Conservation (phyloP, 2,329 filamentous ascomycete species). For the Macrophomina phaseolina region DNA sequence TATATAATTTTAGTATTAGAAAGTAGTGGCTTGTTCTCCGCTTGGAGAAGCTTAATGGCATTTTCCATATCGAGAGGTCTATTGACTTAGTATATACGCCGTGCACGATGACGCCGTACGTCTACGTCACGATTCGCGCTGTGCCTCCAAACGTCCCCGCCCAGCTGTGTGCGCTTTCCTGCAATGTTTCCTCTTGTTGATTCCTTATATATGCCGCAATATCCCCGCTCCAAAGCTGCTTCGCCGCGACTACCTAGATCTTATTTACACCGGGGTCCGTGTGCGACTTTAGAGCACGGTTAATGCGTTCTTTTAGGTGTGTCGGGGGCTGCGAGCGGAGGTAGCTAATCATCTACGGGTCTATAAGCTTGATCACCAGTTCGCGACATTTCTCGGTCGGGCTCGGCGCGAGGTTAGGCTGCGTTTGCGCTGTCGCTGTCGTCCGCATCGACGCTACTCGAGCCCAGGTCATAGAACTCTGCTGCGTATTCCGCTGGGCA, state of each 20-base stretch:
- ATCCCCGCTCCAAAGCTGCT: conserved; percentile 6
- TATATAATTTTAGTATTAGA: too few species aligned
- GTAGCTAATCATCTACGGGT: background rate
- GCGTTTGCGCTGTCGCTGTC: too few species aligned
- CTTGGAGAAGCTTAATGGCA: too few species aligned
- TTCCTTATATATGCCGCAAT: background rate
- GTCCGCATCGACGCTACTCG: too few species aligned
- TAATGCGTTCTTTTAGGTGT: background rate
- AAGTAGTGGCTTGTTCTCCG: too few species aligned
- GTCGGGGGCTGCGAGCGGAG: conserved; percentile 2
- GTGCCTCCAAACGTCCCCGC: background rate
- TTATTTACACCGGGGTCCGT: background rate
- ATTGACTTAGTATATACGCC: background rate
- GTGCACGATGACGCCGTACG: conserved; percentile 5
- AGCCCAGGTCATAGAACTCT: too few species aligned
- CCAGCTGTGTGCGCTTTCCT: background rate
- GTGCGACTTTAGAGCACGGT: background rate
- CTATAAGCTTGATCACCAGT: conserved; percentile 4
- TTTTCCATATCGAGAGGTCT: too few species aligned
- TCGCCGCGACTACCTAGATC: conserved; percentile 11
- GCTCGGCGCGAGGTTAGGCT: background rate
- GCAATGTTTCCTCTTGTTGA: background rate
- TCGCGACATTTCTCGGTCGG: background rate
- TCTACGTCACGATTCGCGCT: background rate
- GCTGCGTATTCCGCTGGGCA: too few species aligned